Percentiles rank a stretch among this genome's conserved stretches.
Conservation (phyloP, 2,329 filamentous ascomycete species). For the Penicillium sclerotiorum region DNA sequence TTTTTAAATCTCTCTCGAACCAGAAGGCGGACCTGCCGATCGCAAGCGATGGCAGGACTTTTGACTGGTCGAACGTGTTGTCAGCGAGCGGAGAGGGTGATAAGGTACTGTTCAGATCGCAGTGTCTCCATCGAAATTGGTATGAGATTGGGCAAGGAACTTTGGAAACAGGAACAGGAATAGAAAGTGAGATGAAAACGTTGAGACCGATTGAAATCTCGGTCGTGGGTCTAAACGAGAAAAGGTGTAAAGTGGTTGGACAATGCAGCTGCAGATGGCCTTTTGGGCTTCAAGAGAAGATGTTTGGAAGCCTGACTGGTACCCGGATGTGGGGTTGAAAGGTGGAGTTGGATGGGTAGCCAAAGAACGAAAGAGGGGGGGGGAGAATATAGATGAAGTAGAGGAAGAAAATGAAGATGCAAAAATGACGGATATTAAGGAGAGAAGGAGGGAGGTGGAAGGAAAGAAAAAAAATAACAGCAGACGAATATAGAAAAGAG, state of each 20-base stretch:
- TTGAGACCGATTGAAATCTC: too few relatives aligned
- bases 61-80: conserved; percentile 24
- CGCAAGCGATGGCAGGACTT: conserved; percentile 30
- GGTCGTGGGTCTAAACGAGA: conserved; percentile 14
- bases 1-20: too few relatives aligned
- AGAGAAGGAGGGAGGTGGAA: background rate
- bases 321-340: conserved; percentile 21
- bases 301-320: conserved; percentile 26
- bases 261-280: conserved; percentile 26
- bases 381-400: background rate
- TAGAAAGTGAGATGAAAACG: conserved; percentile 19
- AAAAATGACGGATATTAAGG: background rate
- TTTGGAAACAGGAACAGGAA: conserved; percentile 12
- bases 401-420: conserved; percentile 2
- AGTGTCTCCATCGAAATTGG: conserved; percentile 39
- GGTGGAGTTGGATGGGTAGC: conserved; percentile 17
- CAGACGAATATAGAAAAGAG: background rate
- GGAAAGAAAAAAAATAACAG: conserved; percentile 3
- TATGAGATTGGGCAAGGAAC: conserved; percentile 19
- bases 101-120: conserved; percentile 32
- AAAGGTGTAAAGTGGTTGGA: conserved; percentile 21
- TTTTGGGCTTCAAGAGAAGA: conserved; percentile 23
- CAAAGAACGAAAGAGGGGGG: background rate
- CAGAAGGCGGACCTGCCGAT: conserved; percentile 32
- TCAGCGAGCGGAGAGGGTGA: conserved; percentile 34